Percentiles rank a stretch among this genome's conserved stretches.
Evolutionary conservation across 2,329 filamentous ascomycete genomes (phyloP).

Genomic region (Chrysosporium queenslandicum): DNA sequence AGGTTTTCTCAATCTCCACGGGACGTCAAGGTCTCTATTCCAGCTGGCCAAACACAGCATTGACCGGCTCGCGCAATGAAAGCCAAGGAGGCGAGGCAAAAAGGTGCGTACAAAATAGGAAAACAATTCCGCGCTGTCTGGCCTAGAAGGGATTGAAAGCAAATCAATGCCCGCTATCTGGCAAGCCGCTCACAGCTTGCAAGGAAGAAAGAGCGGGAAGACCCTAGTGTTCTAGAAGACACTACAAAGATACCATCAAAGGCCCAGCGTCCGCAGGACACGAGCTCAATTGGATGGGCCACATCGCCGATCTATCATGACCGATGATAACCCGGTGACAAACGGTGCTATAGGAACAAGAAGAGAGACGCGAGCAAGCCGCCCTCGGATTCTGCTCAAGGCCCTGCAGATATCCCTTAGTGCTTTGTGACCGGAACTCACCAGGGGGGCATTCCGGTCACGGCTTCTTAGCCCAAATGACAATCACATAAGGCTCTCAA

Average conservation of each 20-base stretch:
- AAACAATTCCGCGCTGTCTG: too few relatives aligned
- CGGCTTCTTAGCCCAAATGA: background rate
- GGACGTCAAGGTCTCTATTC: background rate
- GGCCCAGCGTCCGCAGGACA: too few relatives aligned
- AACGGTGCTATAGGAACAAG: background rate
- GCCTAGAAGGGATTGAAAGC: too few relatives aligned
- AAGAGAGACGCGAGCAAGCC: too few relatives aligned
- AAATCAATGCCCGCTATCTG: too few relatives aligned
- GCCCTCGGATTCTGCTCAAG: too few relatives aligned
- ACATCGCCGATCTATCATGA: background rate
- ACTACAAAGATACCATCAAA: too few relatives aligned
- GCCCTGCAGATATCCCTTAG: background rate
- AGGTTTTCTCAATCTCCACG: background rate
- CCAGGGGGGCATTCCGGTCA: background rate
- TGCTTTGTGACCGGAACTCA: background rate
- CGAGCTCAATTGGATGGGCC: background rate
- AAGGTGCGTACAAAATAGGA: background rate
- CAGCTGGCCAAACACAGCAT: background rate
- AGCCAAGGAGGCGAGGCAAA: background rate
- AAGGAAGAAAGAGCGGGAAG: too few relatives aligned
- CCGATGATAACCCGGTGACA: background rate
- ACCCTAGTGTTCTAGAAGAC: too few relatives aligned
- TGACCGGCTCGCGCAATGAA: background rate
- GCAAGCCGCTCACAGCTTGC: too few relatives aligned
- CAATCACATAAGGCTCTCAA: background rate